Evolutionary conservation across 1,139 yeast species (phyloP), one percentile per base, ranked within the genome.

Genomic region (Chernovozyma aurita): DNA sequence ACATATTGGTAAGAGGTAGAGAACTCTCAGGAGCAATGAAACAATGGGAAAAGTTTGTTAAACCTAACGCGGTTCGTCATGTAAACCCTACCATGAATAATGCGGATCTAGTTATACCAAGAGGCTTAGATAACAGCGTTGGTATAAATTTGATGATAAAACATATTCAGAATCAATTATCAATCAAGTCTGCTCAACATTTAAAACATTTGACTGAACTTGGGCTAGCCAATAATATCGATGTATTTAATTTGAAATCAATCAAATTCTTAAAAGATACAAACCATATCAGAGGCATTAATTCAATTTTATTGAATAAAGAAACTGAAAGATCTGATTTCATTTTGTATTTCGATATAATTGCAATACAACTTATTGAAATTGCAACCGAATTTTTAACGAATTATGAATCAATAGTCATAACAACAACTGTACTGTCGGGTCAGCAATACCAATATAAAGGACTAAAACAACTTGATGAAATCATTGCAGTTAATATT

Each of bases 31-130:
- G 96, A 1, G 85, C 90, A 22, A 73, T 92, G 46, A 72, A 77
- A 44, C 98, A 92, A 54, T 92, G 97, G 97, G 83, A 85, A 46
- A 62, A 65, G 18, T 90, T 82, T 58, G 98, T 92, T 26, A 92
- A 90, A 55, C 98, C 98, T 13, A 86, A 88, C 55, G 90, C 95
- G 9, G 90, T 82, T 17, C 65, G 78, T 32, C 76, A 73, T 48
- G 82, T 92, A 17, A 74, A 73, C 42, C 94, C 95, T 3, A 86
- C 96, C 0, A 78, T 84, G 80, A 65, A 73, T 37, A 70, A 72
- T 42, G 96, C 98, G 0, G 95, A 92, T 57, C 71, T 90, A 42
- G 78, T 92, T 18, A 77, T 92, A 20, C 97, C 98, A 1, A 70
- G 95, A 30, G 95, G 96, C 6, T 72, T 86, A 18, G 96, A 88